These are phyloP conservation scores for Trichomonas tenax DNA, from an alignment of 208 protist species.

Conservation along the genomic window DNA sequence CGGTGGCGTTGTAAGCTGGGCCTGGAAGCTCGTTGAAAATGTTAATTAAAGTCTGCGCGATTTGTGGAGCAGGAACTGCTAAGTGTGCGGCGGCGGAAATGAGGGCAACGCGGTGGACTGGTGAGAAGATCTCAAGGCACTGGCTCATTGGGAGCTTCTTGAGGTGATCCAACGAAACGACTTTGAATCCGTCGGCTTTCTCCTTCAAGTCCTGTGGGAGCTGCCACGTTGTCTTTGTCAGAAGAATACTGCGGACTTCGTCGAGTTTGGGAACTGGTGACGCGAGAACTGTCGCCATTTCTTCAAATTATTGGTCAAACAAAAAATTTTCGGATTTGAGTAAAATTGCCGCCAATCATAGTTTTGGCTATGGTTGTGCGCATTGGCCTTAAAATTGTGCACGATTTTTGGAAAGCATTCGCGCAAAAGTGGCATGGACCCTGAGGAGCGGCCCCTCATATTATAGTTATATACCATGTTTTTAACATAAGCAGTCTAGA, in stretches of 20 bases:
- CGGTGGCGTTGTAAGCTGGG: background rate
- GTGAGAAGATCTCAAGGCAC: background rate
- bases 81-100: background rate
- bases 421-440: too few species aligned
- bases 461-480: too few species aligned
- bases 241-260: background rate
- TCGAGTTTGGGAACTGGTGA: background rate
- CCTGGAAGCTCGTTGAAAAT: background rate
- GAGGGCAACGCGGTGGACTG: background rate
- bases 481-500: too few species aligned
- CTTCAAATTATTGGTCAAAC: too few species aligned
- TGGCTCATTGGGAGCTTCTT: background rate
- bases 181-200: background rate
- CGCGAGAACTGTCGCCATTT: background rate
- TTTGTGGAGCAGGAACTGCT: too few species aligned
- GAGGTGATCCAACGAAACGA: background rate
- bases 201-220: background rate
- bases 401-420: too few species aligned
- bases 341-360: too few species aligned
- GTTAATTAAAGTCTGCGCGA: background rate
- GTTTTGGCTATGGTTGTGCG: too few species aligned
- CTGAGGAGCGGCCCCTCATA: too few species aligned
- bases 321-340: too few species aligned
- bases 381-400: too few species aligned
- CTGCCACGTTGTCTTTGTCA: background rate